Base-by-base conservation (phyloP, 768 basidiomycete genomes). In the Boletus reticulatus region DNA sequence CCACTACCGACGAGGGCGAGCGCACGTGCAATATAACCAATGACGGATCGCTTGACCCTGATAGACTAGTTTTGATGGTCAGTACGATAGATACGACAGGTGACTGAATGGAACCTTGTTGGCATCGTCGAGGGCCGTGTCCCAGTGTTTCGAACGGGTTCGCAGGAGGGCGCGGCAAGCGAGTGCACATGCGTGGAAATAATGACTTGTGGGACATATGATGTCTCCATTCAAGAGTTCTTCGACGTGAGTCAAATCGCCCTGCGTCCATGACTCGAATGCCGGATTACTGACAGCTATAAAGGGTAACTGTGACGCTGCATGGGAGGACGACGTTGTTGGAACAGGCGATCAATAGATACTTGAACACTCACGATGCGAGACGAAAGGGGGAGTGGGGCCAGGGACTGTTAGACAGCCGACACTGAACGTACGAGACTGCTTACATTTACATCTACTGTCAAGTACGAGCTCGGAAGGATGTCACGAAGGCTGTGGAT, bases 1-100 rank as follows among this genome's bases (percentile, higher is more conserved):
- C 38, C 57, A 22, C 44, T 38, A 0, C 50, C 24, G 13, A 43
- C 5, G 0, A 5, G 20, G 0, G 53, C 44, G 10, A 59, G 38
- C 7, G 53, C 51, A 2, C 27, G 17, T 7, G 61, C 61, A 20
- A 62, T 41, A 41, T 62, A 32, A 37, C 49, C 61, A 3, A 62
- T 37, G 2, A 51, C 38, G 0, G 62, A 59, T 14, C 14, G 39
- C 14, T 50, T 43, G 12, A 44, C 6, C 4, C 56, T 9, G n/a
- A 55, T 22, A 14, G 61, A 62, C 61, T 44, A 4, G 1, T 4
- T 9, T 10, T 2, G n/a, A 34, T 6, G 1, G 38, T 59, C 36
- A 59, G 31, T 3, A 27, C 11, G 1, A 14, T 0, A 27, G 6
- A 0, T n/a, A 36, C 14, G 2, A 17, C 1, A 19, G 8, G 16